A percentile compares a stretch with the other conserved stretches of the same genome.
Conservation (phyloP, 176 grass and related monocot species). For the Aegilops umbellulata region DNA sequence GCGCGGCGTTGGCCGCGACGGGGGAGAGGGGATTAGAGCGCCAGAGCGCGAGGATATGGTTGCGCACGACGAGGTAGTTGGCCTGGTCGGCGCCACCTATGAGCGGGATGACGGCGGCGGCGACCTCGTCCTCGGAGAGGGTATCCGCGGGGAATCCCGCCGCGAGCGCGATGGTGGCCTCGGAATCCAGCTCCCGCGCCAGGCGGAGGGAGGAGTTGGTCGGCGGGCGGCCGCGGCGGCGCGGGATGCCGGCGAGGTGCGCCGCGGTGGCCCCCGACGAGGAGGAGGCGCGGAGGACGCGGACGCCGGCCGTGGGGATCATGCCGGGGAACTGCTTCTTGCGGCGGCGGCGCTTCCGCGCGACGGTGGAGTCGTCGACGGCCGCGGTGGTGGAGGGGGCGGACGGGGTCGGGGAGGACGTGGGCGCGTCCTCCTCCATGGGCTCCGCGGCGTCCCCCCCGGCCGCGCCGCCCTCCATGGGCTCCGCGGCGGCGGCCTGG, state of each 20-base stretch:
- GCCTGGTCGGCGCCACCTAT: conserved; percentile 69
- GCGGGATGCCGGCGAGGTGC: conserved; percentile 39
- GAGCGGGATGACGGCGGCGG: conserved; percentile 60
- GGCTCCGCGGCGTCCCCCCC: conserved; percentile 14
- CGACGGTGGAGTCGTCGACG: conserved; percentile 38
- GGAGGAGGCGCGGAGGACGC: conserved; percentile 50
- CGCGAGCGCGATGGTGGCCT: conserved; percentile 74
- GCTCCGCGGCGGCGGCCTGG: conserved; percentile 9
- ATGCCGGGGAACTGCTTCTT: conserved; percentile 98
- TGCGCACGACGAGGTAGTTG: conserved; percentile 95
- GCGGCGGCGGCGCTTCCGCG: conserved; percentile 74
- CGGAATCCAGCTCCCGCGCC: conserved; percentile 88
- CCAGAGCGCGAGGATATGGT: conserved; percentile 89
- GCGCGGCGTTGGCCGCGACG: conserved; percentile 57
- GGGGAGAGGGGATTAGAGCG: conserved; percentile 68
- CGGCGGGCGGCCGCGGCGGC: conserved; percentile 64
- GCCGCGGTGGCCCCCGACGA: conserved; percentile 30
- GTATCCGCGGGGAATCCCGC: conserved; percentile 87
- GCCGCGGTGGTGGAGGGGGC: conserved; percentile 29
- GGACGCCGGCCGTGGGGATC: conserved; percentile 71
- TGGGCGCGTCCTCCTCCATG: conserved; percentile 65
- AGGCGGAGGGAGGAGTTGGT: conserved; percentile 80
- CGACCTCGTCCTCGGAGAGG: conserved; percentile 92
- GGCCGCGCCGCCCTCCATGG: conserved; percentile 49
- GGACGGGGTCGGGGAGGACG: conserved; percentile 48